phyloP scores from a whole-genome alignment of 106 monocot species.

The Hemerocallis citrina region DNA sequence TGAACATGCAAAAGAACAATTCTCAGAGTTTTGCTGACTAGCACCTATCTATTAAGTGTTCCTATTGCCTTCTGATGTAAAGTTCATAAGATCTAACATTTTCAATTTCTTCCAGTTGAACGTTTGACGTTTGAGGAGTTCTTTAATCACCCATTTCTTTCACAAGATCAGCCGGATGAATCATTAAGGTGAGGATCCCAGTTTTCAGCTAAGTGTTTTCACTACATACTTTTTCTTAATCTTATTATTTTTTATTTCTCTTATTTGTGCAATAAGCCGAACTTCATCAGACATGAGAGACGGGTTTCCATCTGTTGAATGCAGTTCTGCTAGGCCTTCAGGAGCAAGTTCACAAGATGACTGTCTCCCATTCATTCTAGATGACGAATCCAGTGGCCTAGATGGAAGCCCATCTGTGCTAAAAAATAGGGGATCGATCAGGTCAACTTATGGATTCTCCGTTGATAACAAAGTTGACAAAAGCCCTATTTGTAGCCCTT shows the following conservation, averaged over 20 bases:
- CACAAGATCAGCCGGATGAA: constrained; percentile 20
- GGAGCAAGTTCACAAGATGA: constrained; percentile 61
- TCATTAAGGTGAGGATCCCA: constrained; percentile 38
- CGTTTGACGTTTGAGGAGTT: constrained; percentile 91
- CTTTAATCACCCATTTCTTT: constrained; percentile 84
- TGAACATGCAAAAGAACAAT: not conserved
- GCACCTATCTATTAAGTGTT: not conserved
- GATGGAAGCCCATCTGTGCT: constrained; percentile 16
- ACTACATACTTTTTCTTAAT: not conserved
- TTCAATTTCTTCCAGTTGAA: constrained; percentile 57
- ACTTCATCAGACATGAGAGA: constrained; percentile 34
- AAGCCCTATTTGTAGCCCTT: constrained; percentile 19
- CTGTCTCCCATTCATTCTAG: constrained; percentile 71
- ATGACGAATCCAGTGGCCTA: constrained; percentile 35
- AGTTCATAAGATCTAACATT: constrained; percentile 2
- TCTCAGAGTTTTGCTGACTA: not conserved
- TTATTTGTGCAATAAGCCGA: constrained; percentile 16
- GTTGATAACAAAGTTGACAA: constrained; percentile 32
- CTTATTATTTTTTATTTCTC: not conserved
- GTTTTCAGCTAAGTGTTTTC: not conserved
- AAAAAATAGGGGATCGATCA: constrained; percentile 18
- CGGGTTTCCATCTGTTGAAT: constrained; percentile 17
- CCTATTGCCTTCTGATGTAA: not conserved
- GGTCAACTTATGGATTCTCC: constrained; percentile 49
- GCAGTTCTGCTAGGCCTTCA: constrained; percentile 19